These are phyloP conservation scores for Tritrichomonas foetus DNA, from an alignment of 208 protist species.

Conservation along the genomic window DNA sequence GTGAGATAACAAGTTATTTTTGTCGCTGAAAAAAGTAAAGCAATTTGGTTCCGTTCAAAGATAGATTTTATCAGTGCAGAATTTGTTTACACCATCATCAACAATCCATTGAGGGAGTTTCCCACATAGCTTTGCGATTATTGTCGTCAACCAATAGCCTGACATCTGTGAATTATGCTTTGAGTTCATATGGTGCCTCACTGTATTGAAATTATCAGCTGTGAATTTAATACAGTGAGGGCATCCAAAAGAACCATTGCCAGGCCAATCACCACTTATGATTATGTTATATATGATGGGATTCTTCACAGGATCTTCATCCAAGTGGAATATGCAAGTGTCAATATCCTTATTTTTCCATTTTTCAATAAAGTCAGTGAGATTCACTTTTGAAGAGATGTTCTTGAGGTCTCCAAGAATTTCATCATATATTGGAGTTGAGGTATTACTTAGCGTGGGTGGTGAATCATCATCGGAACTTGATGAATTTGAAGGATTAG, in stretches of 20 bases:
- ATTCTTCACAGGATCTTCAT: background rate
- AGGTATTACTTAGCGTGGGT: too few species aligned
- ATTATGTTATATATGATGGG: background rate
- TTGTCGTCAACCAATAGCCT: background rate
- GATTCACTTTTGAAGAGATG: too few species aligned
- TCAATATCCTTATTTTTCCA: too few species aligned
- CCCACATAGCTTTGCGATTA: background rate
- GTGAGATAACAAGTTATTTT: background rate
- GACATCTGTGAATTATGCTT: background rate
- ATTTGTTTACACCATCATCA: background rate
- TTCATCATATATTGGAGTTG: too few species aligned
- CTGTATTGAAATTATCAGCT: background rate
- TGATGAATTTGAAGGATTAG: too few species aligned
- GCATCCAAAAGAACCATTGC: background rate
- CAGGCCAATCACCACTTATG: background rate
- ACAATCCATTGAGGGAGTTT: background rate
- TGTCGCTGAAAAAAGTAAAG: background rate
- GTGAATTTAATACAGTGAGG: background rate
- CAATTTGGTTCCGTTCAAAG: background rate
- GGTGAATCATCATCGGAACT: too few species aligned
- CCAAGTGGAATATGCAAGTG: too few species aligned
- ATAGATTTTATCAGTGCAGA: background rate
- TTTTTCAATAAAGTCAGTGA: too few species aligned
- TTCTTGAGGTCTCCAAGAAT: too few species aligned
- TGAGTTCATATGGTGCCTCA: background rate